Percentiles rank a stretch among this genome's conserved stretches.
phyloP scores from a whole-genome alignment of 1,284 basidiomycete species.

The Ceratorhiza oryzae-sativae region DNA sequence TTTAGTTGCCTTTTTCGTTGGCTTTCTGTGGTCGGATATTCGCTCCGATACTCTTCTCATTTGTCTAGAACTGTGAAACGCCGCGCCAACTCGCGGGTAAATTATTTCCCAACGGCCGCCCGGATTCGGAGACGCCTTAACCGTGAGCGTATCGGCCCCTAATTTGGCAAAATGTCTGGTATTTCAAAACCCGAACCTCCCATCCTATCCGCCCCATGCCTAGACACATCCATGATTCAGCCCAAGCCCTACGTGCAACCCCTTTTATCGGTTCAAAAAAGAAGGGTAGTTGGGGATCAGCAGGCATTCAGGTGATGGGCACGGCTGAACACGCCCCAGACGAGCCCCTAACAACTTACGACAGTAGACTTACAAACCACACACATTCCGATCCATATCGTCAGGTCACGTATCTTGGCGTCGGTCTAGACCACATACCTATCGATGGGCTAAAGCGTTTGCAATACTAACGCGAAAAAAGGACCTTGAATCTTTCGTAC shows the following conservation, averaged over 20 bases:
- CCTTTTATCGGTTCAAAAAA: background rate
- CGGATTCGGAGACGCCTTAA: background rate
- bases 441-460: too few relatives aligned
- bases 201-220: background rate
- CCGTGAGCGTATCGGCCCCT: background rate
- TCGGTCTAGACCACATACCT: too few relatives aligned
- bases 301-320: background rate
- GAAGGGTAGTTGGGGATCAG: background rate
- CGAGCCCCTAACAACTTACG: background rate
- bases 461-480: too few relatives aligned
- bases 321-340: background rate
- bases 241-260: background rate
- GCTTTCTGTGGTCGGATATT: constrained; percentile 18
- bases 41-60: constrained; percentile 16
- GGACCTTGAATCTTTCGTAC: too few relatives aligned
- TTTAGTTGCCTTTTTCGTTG: background rate
- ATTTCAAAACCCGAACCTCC: background rate
- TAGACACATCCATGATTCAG: background rate
- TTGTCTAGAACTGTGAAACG: constrained; percentile 19
- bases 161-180: background rate
- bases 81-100: background rate
- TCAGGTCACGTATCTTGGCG: too few relatives aligned
- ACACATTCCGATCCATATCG: too few relatives aligned
- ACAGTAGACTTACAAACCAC: too few relatives aligned
- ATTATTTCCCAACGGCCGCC: background rate